phyloP scores from a whole-genome alignment of 345 rosid species.

The Leavenworthia alabamica region DNA sequence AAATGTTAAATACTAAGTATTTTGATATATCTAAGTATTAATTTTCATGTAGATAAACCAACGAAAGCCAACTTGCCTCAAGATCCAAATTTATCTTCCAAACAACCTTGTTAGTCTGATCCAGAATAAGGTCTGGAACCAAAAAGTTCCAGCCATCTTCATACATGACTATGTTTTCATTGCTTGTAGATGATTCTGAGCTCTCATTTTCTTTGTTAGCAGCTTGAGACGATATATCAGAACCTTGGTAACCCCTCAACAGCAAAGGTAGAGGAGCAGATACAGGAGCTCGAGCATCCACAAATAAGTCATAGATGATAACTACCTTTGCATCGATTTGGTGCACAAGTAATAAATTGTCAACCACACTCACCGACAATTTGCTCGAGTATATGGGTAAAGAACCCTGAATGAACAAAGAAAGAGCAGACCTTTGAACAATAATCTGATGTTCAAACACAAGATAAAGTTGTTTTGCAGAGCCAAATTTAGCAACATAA shows the following conservation, averaged over 20 bases:
- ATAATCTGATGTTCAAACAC: not conserved
- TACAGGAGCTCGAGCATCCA: constrained; percentile 91
- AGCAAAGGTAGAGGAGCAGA: constrained; percentile 96
- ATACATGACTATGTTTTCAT: constrained; percentile 51
- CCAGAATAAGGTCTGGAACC: constrained; percentile 83
- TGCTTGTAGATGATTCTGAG: constrained; percentile 46
- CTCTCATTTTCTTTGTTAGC: constrained; percentile 43
- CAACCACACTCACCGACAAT: constrained; percentile 77
- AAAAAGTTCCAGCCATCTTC: constrained; percentile 90
- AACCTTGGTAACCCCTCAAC: constrained; percentile 64
- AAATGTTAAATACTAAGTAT: not conserved
- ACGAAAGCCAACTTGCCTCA: constrained; percentile 52
- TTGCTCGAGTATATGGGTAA: constrained; percentile 90
- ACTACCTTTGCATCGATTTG: constrained; percentile 96
- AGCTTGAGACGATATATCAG: constrained; percentile 41
- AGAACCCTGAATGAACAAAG: constrained; percentile 58
- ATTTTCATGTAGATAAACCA: not conserved
- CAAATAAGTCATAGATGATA: constrained; percentile 83
- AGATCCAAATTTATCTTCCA: constrained; percentile 93
- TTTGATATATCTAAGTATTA: not conserved
- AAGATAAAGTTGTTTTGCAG: constrained; percentile 4
- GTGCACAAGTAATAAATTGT: constrained; percentile 89
- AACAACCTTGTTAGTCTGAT: constrained; percentile 57
- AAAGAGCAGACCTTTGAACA: constrained; percentile 1
- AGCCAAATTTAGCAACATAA: not conserved